Evolutionary conservation across 495 filamentous ascomycete species (phyloP), one percentile per base, ranked within the genome.

Genomic region (Penicillium argentinense): DNA sequence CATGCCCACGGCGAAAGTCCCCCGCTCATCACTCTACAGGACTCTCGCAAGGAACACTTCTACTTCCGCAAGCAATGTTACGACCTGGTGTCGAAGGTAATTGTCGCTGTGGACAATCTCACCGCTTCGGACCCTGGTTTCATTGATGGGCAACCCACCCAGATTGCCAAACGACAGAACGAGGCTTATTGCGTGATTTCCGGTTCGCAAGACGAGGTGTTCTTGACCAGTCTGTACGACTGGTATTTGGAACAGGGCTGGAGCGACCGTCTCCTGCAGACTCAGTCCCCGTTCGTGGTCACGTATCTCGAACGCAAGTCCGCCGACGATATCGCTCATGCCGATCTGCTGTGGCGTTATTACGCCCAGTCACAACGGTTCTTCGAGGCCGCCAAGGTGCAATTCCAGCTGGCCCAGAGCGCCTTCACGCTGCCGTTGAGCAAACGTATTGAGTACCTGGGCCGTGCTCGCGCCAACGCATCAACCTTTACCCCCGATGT

Each of bases 171-270:
- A 26, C 86, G 92, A 49, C 80, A 86, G 49, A 79, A 78, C 42
- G 93, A 99, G 67, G 91, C 93, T 0, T 95, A 96, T 66, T 78
- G 78, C 36, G 84, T 95, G 0, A 86, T 97, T 57, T 85, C 93
- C 57, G 81, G 76, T 36, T 96, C 91, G 0, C 75, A 79, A 7
- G 93, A 99, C 53, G 89, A 96, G 53, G 83, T 96, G 1, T 99
- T 97, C 69, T 82, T 97, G 63, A 92, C 88, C 21, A 85, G 89
- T 53, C 75, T 99, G 40, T 99, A 97, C 61, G 93, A 97, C 48
- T 99, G 95, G 95, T 97, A 97, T 64, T 78, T 96, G 30, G 66
- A 75, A 25, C 84, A 91, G 59, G 84, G 85, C 26, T 89, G 87
- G 81, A 84, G 73, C 19, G 89, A 97, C 42, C 84, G 88, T 3